These are phyloP conservation scores for Ogataea nonfermentans DNA, from an alignment of 805 yeast genomes.

Conservation along the genomic window DNA sequence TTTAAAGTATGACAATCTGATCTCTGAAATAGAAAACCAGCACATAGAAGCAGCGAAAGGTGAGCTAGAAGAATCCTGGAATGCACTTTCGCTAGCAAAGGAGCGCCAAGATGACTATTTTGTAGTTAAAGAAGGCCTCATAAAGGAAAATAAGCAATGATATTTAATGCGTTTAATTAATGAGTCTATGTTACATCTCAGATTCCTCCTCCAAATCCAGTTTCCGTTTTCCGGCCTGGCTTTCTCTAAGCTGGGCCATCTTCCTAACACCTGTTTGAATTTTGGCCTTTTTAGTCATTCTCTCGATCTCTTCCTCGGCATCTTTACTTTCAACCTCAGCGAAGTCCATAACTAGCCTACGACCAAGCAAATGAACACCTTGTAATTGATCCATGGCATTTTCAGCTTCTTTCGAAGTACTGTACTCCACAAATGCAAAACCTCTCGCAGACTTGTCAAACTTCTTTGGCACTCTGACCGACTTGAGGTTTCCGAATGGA, in stretches of 20 bases:
- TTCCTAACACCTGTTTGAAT: constrained; percentile 79
- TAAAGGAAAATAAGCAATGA: constrained; percentile 36
- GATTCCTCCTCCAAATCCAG: constrained; percentile 61
- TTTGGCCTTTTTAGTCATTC: constrained; percentile 83
- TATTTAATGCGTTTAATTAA: neutral
- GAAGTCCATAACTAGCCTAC: constrained; percentile 89
- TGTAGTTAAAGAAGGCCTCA: constrained; percentile 45
- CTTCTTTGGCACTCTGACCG: constrained; percentile 94
- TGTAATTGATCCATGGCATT: constrained; percentile 88
- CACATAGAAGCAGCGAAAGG: constrained; percentile 36
- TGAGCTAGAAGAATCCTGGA: constrained; percentile 43
- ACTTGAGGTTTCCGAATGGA: constrained; percentile 90
- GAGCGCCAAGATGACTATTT: constrained; percentile 39
- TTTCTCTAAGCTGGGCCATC: constrained; percentile 60
- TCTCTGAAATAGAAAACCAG: constrained; percentile 22
- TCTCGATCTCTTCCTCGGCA: constrained; percentile 87
- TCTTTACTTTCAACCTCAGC: constrained; percentile 80
- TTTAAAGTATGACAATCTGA: constrained; percentile 34
- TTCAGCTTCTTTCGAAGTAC: constrained; percentile 86
- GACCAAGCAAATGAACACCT: constrained; percentile 95
- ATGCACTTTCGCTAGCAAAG: constrained; percentile 36
- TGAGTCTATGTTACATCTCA: constrained; percentile 9
- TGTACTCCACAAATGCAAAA: constrained; percentile 94
- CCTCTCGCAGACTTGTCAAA: constrained; percentile 95
- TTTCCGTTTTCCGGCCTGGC: constrained; percentile 71